phyloP scores from a whole-genome alignment of 2,329 filamentous ascomycete genomes.

The Fusarium sp. region DNA sequence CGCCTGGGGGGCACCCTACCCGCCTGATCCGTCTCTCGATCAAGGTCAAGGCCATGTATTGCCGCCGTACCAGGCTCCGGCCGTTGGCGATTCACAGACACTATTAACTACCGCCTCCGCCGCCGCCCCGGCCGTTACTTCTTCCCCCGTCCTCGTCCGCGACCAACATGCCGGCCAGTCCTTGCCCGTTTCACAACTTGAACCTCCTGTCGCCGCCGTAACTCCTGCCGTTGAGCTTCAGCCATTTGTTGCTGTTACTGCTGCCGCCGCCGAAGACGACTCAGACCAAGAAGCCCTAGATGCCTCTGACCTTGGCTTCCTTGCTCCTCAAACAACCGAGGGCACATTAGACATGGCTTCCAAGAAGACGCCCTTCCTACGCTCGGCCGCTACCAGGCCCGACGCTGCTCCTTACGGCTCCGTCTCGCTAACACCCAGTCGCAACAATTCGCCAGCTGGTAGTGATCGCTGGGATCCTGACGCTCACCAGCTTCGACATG shows the following conservation, averaged over 20 bases:
- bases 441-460: constrained; percentile 51
- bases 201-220: constrained; percentile 18
- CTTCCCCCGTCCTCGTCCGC: constrained; percentile 15
- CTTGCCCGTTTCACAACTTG: constrained; percentile 6
- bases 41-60: constrained; percentile 41
- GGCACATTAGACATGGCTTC: constrained; percentile 49
- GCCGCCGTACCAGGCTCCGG: constrained; percentile 37
- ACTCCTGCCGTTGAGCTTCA: constrained; percentile 3
- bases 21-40: constrained; percentile 31
- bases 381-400: constrained; percentile 43
- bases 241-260: constrained; percentile 2
- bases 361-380: constrained; percentile 53
- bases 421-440: constrained; percentile 51
- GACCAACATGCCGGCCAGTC: constrained; percentile 30
- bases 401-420: constrained; percentile 54
- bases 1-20: constrained; percentile 30
- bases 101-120: constrained; percentile 38
- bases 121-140: constrained; percentile 26
- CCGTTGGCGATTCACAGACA: constrained; percentile 38
- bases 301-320: constrained; percentile 42
- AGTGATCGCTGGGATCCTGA: constrained; percentile 49
- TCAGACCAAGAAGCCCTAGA: constrained; percentile 38
- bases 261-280: constrained; percentile 9
- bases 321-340: constrained; percentile 29
- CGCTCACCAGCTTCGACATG: constrained; percentile 49